phyloP scores from a whole-genome alignment of 106 monocot genomes.

The Allium sativum region DNA sequence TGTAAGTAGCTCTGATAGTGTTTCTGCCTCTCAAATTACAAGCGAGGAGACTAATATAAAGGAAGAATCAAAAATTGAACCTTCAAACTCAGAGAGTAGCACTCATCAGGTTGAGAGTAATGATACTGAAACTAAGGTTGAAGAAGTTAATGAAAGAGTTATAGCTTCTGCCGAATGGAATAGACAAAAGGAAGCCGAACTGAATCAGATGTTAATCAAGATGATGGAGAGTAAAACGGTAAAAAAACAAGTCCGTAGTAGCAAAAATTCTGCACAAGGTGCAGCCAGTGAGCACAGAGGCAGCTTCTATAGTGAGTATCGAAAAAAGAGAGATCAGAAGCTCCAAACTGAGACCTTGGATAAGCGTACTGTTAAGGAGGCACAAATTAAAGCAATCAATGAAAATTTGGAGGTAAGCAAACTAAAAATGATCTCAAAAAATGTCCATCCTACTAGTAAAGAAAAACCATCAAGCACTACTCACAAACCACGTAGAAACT shows the following conservation, averaged over 20 bases:
- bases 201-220: conserved; percentile 75
- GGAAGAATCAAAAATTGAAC: conserved; percentile 13
- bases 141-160: conserved; percentile 36
- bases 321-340: conserved; percentile 64
- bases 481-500: conserved; percentile 71
- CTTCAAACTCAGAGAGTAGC: conserved; percentile 4
- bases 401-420: conserved; percentile 46
- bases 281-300: conserved; percentile 37
- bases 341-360: conserved; percentile 38
- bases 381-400: conserved; percentile 34
- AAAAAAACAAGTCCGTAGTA: conserved; percentile 15
- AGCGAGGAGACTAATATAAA: conserved; percentile 28
- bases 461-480: conserved; percentile 20
- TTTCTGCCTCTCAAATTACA: conserved; percentile 8
- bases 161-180: conserved; percentile 71
- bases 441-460: conserved; percentile 16
- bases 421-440: conserved; percentile 28
- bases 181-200: conserved; percentile 75
- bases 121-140: conserved; percentile 12
- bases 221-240: conserved; percentile 63
- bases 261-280: conserved; percentile 9
- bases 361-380: conserved; percentile 36
- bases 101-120: conserved; percentile 10
- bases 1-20: conserved; percentile 21
- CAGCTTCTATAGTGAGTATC: conserved; percentile 38